These are phyloP conservation scores for Trichomonas gallinae DNA, from an alignment of 208 protist genomes.

Conservation along the genomic window DNA sequence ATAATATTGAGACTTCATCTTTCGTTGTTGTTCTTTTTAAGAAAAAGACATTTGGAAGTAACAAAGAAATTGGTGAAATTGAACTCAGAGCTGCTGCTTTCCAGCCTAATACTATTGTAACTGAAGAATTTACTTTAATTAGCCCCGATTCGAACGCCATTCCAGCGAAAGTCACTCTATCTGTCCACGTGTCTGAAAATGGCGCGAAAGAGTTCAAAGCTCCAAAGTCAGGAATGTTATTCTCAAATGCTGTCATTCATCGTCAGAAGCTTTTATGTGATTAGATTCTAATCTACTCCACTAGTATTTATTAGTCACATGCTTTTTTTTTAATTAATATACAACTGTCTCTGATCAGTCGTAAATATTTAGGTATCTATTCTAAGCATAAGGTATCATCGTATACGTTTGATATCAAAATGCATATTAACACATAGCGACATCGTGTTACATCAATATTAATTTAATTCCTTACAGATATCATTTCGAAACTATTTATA, in stretches of 20 bases:
- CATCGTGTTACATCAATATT: no score
- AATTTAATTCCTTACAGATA: no score
- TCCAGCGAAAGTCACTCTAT: neutral
- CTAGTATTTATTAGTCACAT: no score
- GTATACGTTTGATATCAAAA: no score
- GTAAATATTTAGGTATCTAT: no score
- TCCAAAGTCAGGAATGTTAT: neutral
- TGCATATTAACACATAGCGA: no score
- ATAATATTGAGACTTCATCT: neutral
- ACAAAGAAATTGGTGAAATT: neutral
- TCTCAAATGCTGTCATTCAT: neutral
- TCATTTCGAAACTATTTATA: no score
- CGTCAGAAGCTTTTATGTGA: no score
- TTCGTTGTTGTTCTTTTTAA: neutral
- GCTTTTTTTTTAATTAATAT: no score
- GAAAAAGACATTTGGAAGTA: neutral
- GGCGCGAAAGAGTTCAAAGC: neutral
- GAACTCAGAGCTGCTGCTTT: neutral
- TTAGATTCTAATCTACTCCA: no score
- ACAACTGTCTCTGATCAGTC: no score
- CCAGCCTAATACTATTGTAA: neutral
- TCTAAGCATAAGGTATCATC: no score
- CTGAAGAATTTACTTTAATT: neutral
- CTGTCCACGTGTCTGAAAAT: neutral
- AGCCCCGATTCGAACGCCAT: neutral